Conservation (phyloP, 257 asterid genomes). For the Solanum habrochaites region DNA sequence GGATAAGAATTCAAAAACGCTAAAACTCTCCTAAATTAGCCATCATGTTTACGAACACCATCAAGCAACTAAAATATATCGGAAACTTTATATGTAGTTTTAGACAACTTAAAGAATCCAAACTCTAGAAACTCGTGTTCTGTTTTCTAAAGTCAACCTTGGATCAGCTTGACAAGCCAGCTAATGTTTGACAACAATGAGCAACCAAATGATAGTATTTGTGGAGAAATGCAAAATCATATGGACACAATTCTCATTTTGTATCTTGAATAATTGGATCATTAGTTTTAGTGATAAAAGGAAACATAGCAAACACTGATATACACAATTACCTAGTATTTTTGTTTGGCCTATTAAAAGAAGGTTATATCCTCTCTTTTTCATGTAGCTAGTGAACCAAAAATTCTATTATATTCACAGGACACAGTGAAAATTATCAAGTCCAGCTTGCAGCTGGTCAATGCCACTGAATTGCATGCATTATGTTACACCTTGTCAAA, state of each 20-base stretch:
- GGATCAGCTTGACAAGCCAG: background rate
- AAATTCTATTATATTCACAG: constrained; percentile 14
- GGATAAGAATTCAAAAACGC: background rate
- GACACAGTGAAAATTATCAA: constrained; percentile 42
- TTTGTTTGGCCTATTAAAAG: background rate
- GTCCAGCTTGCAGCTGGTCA: constrained; percentile 66
- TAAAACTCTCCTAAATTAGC: background rate
- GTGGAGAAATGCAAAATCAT: background rate
- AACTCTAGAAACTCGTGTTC: background rate
- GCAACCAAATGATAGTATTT: background rate
- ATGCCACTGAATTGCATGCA: constrained; percentile 81
- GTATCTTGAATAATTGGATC: background rate
- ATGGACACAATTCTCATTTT: background rate
- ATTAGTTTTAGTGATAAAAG: background rate
- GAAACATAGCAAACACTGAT: background rate
- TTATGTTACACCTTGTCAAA: constrained; percentile 80
- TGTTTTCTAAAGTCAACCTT: background rate
- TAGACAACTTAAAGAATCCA: background rate
- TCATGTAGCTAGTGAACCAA: background rate
- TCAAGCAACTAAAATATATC: background rate
- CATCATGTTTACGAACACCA: background rate
- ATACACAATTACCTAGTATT: background rate
- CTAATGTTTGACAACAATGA: background rate
- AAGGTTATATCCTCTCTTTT: background rate
- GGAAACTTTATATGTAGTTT: background rate